These are phyloP conservation scores for Colletotrichum sp. DNA, from an alignment of 2,329 filamentous ascomycete genomes.

Conservation along the genomic window DNA sequence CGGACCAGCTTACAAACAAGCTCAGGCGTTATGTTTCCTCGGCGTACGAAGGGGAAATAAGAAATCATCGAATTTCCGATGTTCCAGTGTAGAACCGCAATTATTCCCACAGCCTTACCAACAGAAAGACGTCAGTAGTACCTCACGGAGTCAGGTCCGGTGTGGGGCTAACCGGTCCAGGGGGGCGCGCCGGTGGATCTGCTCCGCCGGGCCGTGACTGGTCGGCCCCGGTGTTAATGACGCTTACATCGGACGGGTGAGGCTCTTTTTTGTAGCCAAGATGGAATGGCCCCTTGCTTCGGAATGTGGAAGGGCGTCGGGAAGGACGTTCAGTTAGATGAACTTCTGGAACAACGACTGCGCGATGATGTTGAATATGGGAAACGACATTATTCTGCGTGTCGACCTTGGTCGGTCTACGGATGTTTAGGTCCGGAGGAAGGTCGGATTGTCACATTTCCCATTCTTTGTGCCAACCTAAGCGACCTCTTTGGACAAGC, in stretches of 20 bases:
- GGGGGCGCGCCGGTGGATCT: background rate
- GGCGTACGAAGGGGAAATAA: background rate
- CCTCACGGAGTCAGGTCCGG: constrained; percentile 8
- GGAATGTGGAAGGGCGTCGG: background rate
- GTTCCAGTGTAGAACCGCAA: background rate
- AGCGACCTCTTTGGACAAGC: background rate
- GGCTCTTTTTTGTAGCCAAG: background rate
- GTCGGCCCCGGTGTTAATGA: background rate
- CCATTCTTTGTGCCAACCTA: background rate
- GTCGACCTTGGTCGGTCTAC: background rate
- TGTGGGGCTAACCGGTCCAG: background rate
- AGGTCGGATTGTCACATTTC: background rate
- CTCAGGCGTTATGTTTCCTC: background rate
- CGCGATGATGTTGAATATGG: background rate
- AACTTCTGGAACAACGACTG: background rate
- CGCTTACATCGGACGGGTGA: constrained; percentile 3
- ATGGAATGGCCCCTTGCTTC: background rate
- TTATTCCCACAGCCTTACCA: background rate
- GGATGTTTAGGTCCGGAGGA: constrained; percentile 10
- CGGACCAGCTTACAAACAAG: background rate
- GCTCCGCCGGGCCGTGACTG: background rate
- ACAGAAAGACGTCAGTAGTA: background rate
- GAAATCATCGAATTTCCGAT: background rate
- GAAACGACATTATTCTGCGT: background rate
- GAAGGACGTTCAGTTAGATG: background rate